phyloP scores from a whole-genome alignment of 2,329 filamentous ascomycete genomes.

The Aphanocladium album region DNA sequence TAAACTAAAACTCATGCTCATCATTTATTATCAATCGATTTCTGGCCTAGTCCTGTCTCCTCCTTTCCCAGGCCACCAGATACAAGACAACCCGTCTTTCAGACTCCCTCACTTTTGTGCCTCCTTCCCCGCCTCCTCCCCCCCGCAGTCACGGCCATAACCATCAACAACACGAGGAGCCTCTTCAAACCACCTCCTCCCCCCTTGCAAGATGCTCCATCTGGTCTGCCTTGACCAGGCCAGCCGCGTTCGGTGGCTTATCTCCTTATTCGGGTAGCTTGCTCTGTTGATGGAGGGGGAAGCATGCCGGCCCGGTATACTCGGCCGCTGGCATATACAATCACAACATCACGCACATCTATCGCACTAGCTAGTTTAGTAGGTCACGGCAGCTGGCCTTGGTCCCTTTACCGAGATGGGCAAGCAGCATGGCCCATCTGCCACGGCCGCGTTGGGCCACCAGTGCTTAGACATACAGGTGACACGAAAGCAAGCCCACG shows the following conservation, averaged over 20 bases:
- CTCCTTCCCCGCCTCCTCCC: background rate
- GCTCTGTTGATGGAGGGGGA: too few species aligned
- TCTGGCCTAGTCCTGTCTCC: background rate
- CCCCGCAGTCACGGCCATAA: background rate
- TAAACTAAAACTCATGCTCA: background rate
- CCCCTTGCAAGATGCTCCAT: background rate
- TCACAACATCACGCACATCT: background rate
- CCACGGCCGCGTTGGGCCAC: background rate
- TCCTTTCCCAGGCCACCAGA: background rate
- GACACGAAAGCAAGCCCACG: slow-evolving; percentile 2
- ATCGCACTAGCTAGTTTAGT: background rate
- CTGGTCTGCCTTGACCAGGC: background rate
- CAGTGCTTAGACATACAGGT: background rate
- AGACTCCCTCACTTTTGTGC: background rate
- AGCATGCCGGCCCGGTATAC: too few species aligned
- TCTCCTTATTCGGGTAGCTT: too few species aligned
- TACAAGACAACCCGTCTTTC: background rate
- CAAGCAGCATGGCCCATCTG: background rate
- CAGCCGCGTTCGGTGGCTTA: background rate
- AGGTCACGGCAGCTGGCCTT: background rate
- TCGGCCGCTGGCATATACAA: background rate
- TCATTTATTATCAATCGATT: slow-evolving; percentile 9
- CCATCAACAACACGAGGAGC: background rate
- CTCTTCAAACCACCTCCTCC: background rate
- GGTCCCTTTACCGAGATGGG: background rate